Base-by-base conservation (phyloP, 192 early-diverging fungal species). In the Backusella parvicylindrica region DNA sequence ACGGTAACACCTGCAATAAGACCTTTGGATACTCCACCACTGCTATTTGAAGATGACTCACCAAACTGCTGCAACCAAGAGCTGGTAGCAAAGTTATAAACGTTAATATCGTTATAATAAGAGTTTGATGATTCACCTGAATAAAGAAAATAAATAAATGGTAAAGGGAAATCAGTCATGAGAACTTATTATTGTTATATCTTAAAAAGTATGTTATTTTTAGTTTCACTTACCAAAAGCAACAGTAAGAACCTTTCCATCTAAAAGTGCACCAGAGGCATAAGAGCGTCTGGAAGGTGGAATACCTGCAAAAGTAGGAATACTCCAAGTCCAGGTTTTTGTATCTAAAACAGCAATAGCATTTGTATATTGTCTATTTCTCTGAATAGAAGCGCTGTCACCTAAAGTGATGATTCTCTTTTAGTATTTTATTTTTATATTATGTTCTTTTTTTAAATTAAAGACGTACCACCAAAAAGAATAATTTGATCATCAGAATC, bases 61-160 rank as follows among this genome's bases (percentile, higher is more conserved):
- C 49, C 32, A 31, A 76, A 76, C 2, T 66, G 68, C 36, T 77
- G 53, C 12, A 81, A 36, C 79, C 79, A 81, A 37, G 41, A 26
- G 32, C 38, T 53, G 32, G 33, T 65, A 2, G 49, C 35, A 13
- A 74, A 30, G 32, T 71, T 72, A 13, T 71, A 65, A 2, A 73
- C 37, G 40, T 81, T 81, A 35, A 81, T 76, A 47, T 81, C 79
- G 40, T 77, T 81, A 36, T 81, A 81, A 37, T 77, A 74, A n/a
- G 49, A 50, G 23, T 74, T 76, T 16, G 71, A 47, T 53, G 79
- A 75, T 33, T 67, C 68, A 32, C 79, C 78, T 79, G n/a, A 3
- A 69, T 16, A 37, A 2, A 49, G 3, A 47, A 56, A 33, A 69
- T 33, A 40, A 64, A 71, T 36, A 43, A 18, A 43, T 3, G 31